phyloP scores from a whole-genome alignment of 768 basidiomycete species.

The Hygrophorus russula region DNA sequence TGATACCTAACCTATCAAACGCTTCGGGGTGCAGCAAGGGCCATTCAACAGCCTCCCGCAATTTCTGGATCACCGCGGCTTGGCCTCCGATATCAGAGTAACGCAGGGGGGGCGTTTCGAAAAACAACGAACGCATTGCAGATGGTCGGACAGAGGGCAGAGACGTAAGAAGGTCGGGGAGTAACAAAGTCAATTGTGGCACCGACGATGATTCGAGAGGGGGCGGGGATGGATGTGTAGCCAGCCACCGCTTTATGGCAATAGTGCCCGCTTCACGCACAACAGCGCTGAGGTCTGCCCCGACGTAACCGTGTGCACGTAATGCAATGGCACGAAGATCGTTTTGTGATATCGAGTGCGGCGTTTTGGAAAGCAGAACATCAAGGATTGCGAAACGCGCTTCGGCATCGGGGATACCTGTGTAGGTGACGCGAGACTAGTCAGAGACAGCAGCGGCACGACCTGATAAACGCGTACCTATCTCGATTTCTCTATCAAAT shows the following conservation, averaged over 20 bases:
- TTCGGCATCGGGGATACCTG: slow-evolving; percentile 81
- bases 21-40: slow-evolving; percentile 79
- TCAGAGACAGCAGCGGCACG: slow-evolving; percentile 2
- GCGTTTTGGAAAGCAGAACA: slow-evolving; percentile 75
- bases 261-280: slow-evolving; percentile 87
- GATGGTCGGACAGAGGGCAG: slow-evolving; percentile 81
- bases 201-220: slow-evolving; percentile 7
- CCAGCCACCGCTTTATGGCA: slow-evolving; percentile 79
- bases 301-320: slow-evolving; percentile 91
- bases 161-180: slow-evolving; percentile 56
- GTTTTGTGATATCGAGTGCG: slow-evolving; percentile 50
- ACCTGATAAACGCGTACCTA: slow-evolving; percentile 37
- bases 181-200: slow-evolving; percentile 29
- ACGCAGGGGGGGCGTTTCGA: slow-evolving; percentile 72
- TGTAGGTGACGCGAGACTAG: background rate
- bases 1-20: slow-evolving; percentile 79
- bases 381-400: slow-evolving; percentile 79
- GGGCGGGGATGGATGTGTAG: slow-evolving; percentile 12
- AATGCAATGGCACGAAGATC: slow-evolving; percentile 61
- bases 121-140: slow-evolving; percentile 86
- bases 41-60: slow-evolving; percentile 93
- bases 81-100: slow-evolving; percentile 93
- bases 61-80: slow-evolving; percentile 63
- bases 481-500: slow-evolving; percentile 93
- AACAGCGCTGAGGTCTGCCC: slow-evolving; percentile 88